phyloP scores from a whole-genome alignment of 2,329 filamentous ascomycete species.

The Ophiostoma quercus region DNA sequence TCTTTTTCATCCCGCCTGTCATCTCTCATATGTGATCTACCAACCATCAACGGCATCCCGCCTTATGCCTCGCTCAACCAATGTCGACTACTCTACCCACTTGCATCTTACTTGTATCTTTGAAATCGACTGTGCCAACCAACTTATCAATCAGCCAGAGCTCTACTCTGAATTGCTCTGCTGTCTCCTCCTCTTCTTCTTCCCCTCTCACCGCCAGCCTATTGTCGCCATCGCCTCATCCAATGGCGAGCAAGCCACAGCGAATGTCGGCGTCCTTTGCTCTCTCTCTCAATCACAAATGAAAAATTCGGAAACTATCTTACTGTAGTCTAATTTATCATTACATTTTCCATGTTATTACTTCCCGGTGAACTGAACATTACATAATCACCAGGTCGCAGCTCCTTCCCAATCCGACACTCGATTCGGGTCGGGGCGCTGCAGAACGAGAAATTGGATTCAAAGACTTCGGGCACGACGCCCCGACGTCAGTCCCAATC shows the following conservation, averaged over 20 bases:
- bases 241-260: not conserved
- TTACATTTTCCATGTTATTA: too few relatives aligned
- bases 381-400: not conserved
- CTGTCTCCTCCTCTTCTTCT: not conserved
- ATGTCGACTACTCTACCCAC: too few relatives aligned
- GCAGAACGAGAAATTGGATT: too few relatives aligned
- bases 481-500: not conserved
- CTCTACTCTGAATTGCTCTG: not conserved
- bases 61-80: not conserved
- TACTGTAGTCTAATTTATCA: too few relatives aligned
- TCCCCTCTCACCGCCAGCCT: not conserved
- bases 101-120: too few relatives aligned
- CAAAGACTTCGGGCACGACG: not conserved
- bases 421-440: not conserved
- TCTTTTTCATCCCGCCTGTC: too few relatives aligned
- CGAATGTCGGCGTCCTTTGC: not conserved
- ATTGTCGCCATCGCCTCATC: not conserved
- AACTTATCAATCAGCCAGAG: too few relatives aligned
- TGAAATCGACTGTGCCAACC: too few relatives aligned
- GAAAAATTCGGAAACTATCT: too few relatives aligned
- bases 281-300: not conserved
- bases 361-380: too few relatives aligned
- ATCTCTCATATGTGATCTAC: not conserved
- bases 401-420: not conserved
- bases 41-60: not conserved